These are phyloP conservation scores for Prunus yedoensis DNA, from an alignment of 331 rosid genomes.

Conservation along the genomic window DNA sequence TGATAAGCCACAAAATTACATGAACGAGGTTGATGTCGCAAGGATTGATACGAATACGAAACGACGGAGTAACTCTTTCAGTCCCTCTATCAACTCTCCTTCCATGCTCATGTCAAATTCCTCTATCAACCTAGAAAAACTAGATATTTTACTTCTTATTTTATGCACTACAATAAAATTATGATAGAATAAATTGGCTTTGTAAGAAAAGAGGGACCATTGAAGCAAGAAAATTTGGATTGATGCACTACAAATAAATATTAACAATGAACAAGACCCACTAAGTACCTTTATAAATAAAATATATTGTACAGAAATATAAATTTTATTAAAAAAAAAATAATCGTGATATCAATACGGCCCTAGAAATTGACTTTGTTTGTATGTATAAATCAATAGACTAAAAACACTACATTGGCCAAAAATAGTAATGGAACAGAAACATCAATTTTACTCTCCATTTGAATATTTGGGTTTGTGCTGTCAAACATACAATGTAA, in stretches of 20 bases:
- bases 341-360: neutral
- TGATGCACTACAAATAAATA: neutral
- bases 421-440: neutral
- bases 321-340: neutral
- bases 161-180: neutral
- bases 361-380: neutral
- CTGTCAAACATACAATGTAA: neutral
- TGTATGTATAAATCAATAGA: neutral
- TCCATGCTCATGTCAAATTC: no score
- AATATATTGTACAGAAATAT: neutral
- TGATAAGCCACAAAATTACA: no score
- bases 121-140: no score
- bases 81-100: no score
- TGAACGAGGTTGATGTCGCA: no score
- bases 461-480: neutral
- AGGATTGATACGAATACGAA: no score
- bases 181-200: neutral
- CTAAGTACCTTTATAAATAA: neutral
- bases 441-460: neutral
- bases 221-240: constrained; percentile 7
- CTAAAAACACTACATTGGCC: neutral
- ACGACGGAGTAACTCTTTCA: no score
- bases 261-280: neutral
- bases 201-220: neutral
- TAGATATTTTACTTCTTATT: no score